Percentiles rank a stretch among this genome's conserved stretches.
phyloP scores from a whole-genome alignment of 2,329 filamentous ascomycete genomes.

The Pezicula neosporulosa region DNA sequence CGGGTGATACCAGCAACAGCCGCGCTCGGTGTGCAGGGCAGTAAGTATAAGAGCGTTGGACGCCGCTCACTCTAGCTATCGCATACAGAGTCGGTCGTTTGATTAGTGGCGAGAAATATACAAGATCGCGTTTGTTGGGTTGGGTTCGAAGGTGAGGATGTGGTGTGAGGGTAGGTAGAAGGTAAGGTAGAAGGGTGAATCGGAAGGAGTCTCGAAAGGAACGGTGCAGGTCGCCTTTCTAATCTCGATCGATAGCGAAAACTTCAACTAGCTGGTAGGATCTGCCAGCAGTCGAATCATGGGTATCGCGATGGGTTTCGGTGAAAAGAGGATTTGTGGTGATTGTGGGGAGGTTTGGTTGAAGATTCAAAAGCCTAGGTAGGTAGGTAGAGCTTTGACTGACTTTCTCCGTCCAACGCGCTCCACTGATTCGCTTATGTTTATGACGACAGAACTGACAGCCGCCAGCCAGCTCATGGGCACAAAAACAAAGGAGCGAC shows the following conservation, averaged over 20 bases:
- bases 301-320: background rate
- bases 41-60: background rate
- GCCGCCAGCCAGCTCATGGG: too few relatives aligned
- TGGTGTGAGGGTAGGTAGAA: slow-evolving; percentile 2
- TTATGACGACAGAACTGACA: too few relatives aligned
- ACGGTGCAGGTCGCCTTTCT: slow-evolving; percentile 32
- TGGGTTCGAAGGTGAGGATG: background rate
- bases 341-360: slow-evolving; percentile 2
- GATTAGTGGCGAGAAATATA: background rate
- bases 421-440: background rate
- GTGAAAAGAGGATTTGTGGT: background rate
- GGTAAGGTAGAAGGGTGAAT: slow-evolving; percentile 8
- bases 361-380: too few relatives aligned
- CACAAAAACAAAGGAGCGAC: background rate
- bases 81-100: background rate
- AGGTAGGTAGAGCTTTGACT: slow-evolving; percentile 1
- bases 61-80: background rate
- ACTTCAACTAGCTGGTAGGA: slow-evolving; percentile 10
- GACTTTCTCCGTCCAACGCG: slow-evolving; percentile 1
- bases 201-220: slow-evolving; percentile 25
- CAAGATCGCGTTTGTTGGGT: background rate
- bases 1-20: slow-evolving; percentile 4
- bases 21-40: background rate
- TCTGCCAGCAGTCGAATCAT: slow-evolving; percentile 17
- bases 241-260: slow-evolving; percentile 17